A percentile compares a stretch with the other conserved stretches of the same genome.
These are phyloP conservation scores for Cyberlindnera mycetangii DNA, from an alignment of 805 yeast genomes.

Conservation along the genomic window DNA sequence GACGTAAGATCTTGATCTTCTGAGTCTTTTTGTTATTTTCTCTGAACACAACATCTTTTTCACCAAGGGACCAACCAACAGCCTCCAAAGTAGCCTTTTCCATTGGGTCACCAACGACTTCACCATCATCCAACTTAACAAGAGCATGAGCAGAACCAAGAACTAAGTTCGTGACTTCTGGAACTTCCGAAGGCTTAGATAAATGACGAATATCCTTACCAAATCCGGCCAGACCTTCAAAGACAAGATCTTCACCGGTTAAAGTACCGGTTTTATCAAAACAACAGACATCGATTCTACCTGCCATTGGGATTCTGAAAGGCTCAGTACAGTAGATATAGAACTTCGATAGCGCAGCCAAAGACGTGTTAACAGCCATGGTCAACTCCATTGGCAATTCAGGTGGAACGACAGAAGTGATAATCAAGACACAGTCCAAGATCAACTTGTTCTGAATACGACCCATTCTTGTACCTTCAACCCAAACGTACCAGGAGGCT, in stretches of 20 bases:
- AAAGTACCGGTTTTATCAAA: constrained; percentile 98
- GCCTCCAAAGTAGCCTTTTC: constrained; percentile 93
- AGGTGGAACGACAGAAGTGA: constrained; percentile 98
- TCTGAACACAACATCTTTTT: constrained; percentile 67
- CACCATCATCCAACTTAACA: constrained; percentile 93
- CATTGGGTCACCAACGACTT: constrained; percentile 98
- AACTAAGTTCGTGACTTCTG: constrained; percentile 63
- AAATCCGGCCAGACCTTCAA: constrained; percentile 94
- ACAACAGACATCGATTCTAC: constrained; percentile 97
- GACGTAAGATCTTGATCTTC: constrained; percentile 73
- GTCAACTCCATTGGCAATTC: constrained; percentile 99
- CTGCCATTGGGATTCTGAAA: constrained; percentile 95
- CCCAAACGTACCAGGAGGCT: constrained; percentile 98
- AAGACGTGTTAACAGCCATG: constrained; percentile 93
- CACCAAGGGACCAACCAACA: constrained; percentile 79
- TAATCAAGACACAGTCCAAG: constrained; percentile 90
- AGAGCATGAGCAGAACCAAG: constrained; percentile 96
- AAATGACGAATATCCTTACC: constrained; percentile 51
- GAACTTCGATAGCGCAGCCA: constrained; percentile 81
- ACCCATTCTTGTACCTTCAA: constrained; percentile 94
- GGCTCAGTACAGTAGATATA: constrained; percentile 98
- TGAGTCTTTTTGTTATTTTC: constrained; percentile 32
- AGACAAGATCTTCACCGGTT: constrained; percentile 93
- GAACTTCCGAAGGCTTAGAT: constrained; percentile 57
- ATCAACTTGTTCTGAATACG: constrained; percentile 91